These are phyloP conservation scores for Phaffia tasmanica DNA, from an alignment of 768 basidiomycete genomes.

Conservation along the genomic window DNA sequence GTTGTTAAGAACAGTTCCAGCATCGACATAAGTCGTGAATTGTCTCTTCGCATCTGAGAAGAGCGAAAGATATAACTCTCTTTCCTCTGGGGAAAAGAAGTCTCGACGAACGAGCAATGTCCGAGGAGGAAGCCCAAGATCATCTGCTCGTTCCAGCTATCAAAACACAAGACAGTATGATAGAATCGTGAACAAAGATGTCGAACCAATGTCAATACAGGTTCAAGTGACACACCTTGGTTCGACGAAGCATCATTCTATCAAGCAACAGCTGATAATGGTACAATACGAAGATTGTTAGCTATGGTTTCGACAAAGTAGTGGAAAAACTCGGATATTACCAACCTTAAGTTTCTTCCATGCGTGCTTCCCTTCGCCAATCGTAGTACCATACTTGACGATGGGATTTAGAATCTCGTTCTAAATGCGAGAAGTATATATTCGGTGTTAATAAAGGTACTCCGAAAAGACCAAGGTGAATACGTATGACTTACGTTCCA, in stretches of 20 bases:
- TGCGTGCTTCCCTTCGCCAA: constrained; percentile 17
- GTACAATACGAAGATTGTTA: not conserved
- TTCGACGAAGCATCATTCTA: constrained; percentile 67
- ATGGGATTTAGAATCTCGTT: constrained; percentile 93
- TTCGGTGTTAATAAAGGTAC: not conserved
- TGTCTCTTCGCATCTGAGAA: constrained; percentile 88
- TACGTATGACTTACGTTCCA: constrained; percentile 42
- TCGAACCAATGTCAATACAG: not conserved
- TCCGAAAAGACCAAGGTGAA: not conserved
- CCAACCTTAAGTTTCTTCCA: constrained; percentile 27
- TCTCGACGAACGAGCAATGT: constrained; percentile 78
- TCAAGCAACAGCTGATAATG: constrained; percentile 58
- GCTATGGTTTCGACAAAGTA: not conserved
- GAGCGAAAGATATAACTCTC: constrained; percentile 70
- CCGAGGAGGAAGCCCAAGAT: constrained; percentile 85
- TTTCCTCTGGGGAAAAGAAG: constrained; percentile 93
- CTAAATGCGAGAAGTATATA: constrained; percentile 43
- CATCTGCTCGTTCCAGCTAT: constrained; percentile 88
- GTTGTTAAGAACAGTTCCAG: constrained; percentile 79
- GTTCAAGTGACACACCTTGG: constrained; percentile 38
- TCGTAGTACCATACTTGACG: constrained; percentile 34
- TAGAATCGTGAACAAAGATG: not conserved
- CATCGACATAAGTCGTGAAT: constrained; percentile 77
- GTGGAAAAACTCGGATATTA: no score
- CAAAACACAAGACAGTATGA: no score